Percentiles rank a stretch among this genome's conserved stretches.
These are phyloP conservation scores for Ceriops zippeliana DNA, from an alignment of 345 rosid species.

Conservation along the genomic window DNA sequence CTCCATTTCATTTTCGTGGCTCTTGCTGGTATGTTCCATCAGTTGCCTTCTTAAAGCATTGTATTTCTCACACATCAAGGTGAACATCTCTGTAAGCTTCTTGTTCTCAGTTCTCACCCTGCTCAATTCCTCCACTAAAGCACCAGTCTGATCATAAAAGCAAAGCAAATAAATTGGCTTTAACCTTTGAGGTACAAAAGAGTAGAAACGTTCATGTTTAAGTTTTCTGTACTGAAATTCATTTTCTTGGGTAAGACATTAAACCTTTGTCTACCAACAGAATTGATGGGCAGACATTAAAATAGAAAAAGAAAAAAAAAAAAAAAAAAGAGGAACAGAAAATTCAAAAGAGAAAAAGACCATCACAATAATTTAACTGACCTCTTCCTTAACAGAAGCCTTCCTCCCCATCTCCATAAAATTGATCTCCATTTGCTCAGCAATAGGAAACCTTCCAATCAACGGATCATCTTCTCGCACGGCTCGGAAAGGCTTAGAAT, in stretches of 20 bases:
- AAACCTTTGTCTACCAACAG: too few species aligned
- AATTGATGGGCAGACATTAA: too few species aligned
- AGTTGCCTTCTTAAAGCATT: constrained; percentile 58
- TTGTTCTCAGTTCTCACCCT: constrained; percentile 81
- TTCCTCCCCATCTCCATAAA: constrained; percentile 34
- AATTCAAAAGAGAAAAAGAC: not conserved
- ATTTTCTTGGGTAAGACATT: too few species aligned
- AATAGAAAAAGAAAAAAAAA: too few species aligned
- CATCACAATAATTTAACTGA: not conserved
- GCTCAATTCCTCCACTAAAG: constrained; percentile 71
- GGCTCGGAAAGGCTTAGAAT: constrained; percentile 8
- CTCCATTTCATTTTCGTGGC: constrained; percentile 38
- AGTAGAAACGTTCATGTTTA: too few species aligned
- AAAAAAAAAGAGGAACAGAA: too few species aligned
- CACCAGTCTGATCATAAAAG: constrained; percentile 31
- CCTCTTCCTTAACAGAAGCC: constrained; percentile 43
- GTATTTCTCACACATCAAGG: constrained; percentile 70
- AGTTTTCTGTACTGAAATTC: too few species aligned
- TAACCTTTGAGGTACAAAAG: too few species aligned
- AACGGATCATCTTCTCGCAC: not conserved
- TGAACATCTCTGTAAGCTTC: constrained; percentile 75
- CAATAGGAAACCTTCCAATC: not conserved
- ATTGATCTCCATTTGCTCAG: constrained; percentile 21
- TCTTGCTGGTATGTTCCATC: constrained; percentile 51
- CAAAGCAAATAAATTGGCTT: not conserved